phyloP scores from a whole-genome alignment of 352 stramenopile genomes.

The Globisporangium echinulatum region DNA sequence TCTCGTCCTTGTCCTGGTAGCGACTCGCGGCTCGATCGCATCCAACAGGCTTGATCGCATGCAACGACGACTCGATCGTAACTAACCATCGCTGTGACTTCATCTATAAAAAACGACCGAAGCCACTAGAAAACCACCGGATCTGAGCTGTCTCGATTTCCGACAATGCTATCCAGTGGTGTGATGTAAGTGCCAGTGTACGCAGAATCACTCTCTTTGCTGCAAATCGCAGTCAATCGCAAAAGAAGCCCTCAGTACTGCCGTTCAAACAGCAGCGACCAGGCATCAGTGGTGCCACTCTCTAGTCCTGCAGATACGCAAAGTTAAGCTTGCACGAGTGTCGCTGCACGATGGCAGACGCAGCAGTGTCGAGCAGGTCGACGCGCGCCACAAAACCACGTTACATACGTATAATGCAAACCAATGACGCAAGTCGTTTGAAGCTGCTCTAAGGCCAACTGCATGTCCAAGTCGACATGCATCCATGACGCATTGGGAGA shows the following conservation, averaged over 20 bases:
- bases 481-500: neutral
- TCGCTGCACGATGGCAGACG: neutral
- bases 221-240: neutral
- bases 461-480: too few species aligned
- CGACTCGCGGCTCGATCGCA: too few species aligned
- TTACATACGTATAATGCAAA: neutral
- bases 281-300: neutral
- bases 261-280: neutral
- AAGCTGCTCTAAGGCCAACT: too few species aligned
- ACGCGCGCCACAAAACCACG: slow-evolving; percentile 6
- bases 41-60: too few species aligned
- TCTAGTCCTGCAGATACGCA: neutral
- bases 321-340: neutral
- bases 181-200: neutral
- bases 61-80: too few species aligned
- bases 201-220: neutral
- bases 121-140: too few species aligned
- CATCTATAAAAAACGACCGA: too few species aligned
- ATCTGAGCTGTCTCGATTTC: too few species aligned
- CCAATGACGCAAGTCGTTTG: too few species aligned
- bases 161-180: neutral
- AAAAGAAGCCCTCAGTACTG: neutral
- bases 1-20: too few species aligned
- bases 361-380: neutral
- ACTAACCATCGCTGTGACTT: too few species aligned